Percentiles rank a stretch among this genome's conserved stretches.
phyloP scores from a whole-genome alignment of 108 stramenopile genomes.

The Nitzschia putrida region DNA sequence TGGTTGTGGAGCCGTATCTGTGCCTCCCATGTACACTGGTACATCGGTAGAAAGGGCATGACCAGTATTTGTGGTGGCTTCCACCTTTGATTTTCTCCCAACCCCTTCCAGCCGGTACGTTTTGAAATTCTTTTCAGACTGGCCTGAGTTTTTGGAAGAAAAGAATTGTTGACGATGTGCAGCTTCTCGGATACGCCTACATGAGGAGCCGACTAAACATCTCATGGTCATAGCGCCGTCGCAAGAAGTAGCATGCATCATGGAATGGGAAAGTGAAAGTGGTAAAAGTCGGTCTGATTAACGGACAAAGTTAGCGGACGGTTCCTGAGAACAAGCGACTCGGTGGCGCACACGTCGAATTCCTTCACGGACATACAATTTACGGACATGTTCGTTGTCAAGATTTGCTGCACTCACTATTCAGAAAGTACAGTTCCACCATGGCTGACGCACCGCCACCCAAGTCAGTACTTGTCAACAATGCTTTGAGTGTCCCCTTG shows the following conservation, averaged over 20 bases:
- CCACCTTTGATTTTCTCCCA: conserved; percentile 41
- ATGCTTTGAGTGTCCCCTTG: neutral
- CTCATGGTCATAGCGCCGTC: neutral
- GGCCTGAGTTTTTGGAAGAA: neutral
- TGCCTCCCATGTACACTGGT: conserved; percentile 76
- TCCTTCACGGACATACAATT: too few species aligned
- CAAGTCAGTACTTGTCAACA: too few species aligned
- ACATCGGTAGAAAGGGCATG: conserved; percentile 70
- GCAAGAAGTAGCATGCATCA: neutral
- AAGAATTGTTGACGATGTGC: neutral
- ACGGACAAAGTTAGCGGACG: too few species aligned
- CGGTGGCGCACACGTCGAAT: too few species aligned
- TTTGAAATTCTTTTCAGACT: conserved; percentile 14
- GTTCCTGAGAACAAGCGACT: too few species aligned
- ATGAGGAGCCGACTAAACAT: neutral
- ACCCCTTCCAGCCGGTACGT: conserved; percentile 49
- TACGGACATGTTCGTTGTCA: too few species aligned
- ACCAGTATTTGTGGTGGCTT: conserved; percentile 56
- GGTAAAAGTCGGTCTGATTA: neutral
- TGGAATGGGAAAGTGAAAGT: conserved; percentile 1
- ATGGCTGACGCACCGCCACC: too few species aligned
- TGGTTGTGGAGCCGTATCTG: conserved; percentile 71
- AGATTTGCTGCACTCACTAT: too few species aligned
- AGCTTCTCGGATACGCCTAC: neutral
- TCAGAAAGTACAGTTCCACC: too few species aligned